Conservation (phyloP, 768 basidiomycete species). For the Leccinum rimulosum region DNA sequence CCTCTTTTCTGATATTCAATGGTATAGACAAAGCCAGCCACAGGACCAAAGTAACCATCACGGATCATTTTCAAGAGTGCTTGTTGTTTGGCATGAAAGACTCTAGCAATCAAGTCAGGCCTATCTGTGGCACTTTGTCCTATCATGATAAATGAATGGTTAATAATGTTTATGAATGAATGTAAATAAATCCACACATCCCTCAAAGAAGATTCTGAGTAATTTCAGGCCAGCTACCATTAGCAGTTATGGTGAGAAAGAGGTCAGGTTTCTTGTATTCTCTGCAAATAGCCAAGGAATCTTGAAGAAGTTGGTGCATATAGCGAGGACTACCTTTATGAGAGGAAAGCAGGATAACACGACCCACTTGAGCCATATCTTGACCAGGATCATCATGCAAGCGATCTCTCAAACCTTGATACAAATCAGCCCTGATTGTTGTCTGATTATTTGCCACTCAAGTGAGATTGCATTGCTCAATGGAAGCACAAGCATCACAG, state of each 20-base stretch:
- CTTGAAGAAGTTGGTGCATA: constrained; percentile 45
- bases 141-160: neutral
- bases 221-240: constrained; percentile 50
- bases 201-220: constrained; percentile 34
- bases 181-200: neutral
- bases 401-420: too few relatives aligned
- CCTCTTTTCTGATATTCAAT: constrained; percentile 36
- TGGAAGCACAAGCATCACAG: neutral
- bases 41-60: constrained; percentile 39
- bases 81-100: constrained; percentile 45
- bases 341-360: constrained; percentile 31
- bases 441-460: too few relatives aligned
- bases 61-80: constrained; percentile 37
- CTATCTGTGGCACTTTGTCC: constrained; percentile 39
- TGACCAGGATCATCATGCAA: neutral
- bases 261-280: constrained; percentile 39
- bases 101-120: constrained; percentile 45
- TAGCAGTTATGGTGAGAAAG: constrained; percentile 53
- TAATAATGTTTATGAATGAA: neutral
- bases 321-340: constrained; percentile 39
- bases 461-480: too few relatives aligned
- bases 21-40: constrained; percentile 44
- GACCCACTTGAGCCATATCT: neutral
- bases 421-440: too few relatives aligned
- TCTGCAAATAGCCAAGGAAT: constrained; percentile 44